Evolutionary conservation across 2,329 filamentous ascomycete species (phyloP).

Genomic region (Aspergillus vadensis): DNA sequence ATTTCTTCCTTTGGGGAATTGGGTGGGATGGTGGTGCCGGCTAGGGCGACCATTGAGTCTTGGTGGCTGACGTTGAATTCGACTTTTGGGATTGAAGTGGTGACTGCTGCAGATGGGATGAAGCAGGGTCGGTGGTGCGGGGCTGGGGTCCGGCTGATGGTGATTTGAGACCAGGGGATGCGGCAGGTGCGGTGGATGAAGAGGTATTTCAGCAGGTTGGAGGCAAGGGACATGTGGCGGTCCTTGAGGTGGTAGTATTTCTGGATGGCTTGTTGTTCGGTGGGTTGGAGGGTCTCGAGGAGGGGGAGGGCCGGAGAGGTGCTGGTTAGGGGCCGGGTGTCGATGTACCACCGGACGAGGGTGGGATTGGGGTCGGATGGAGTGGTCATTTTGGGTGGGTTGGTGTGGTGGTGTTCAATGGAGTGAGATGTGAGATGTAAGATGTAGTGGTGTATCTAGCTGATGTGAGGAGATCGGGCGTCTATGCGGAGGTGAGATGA

Average conservation of each 20-base stretch:
- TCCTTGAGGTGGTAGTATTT: slow-evolving; percentile 58
- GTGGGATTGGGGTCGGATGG: slow-evolving; percentile 1
- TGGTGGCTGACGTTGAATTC: slow-evolving; percentile 70
- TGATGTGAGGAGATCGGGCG: neutral
- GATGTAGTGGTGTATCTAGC: neutral
- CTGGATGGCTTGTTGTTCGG: slow-evolving; percentile 54
- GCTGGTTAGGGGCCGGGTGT: slow-evolving; percentile 40
- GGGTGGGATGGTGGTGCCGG: slow-evolving; percentile 47
- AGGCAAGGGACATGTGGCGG: slow-evolving; percentile 62
- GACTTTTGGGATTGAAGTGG: slow-evolving; percentile 34
- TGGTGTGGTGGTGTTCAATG: neutral
- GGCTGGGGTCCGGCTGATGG: slow-evolving; percentile 54
- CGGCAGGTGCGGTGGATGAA: slow-evolving; percentile 59
- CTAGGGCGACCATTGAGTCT: slow-evolving; percentile 61
- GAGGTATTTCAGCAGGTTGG: slow-evolving; percentile 62
- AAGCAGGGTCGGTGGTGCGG: slow-evolving; percentile 57
- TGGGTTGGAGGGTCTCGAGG: slow-evolving; percentile 41
- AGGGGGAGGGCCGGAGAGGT: slow-evolving; percentile 39
- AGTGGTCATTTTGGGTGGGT: neutral
- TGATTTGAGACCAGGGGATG: slow-evolving; percentile 60
- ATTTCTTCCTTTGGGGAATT: slow-evolving; percentile 10
- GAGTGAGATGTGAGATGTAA: neutral
- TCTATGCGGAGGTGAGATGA: too few relatives aligned
- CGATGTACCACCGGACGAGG: slow-evolving; percentile 48
- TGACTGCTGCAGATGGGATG: slow-evolving; percentile 37